These are phyloP conservation scores for Rhazya stricta DNA, from an alignment of 257 asterid genomes.

Conservation along the genomic window DNA sequence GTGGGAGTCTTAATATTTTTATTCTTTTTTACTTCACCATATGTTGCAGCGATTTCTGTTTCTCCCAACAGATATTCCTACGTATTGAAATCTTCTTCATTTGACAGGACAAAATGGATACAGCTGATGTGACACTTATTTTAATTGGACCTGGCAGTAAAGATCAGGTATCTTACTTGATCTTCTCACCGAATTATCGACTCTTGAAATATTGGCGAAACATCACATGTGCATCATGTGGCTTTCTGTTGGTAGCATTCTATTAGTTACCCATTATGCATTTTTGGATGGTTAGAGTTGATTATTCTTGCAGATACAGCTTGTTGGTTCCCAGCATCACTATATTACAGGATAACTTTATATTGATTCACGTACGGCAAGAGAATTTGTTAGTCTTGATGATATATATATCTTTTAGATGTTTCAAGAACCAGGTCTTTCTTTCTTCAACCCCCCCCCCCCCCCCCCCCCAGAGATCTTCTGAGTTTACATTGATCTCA, in stretches of 20 bases:
- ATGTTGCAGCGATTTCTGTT: background rate
- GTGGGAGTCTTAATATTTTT: background rate
- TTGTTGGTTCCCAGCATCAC: background rate
- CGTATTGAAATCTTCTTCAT: background rate
- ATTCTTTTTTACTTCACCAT: background rate
- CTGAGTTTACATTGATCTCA: background rate
- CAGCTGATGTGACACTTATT: conserved; percentile 84
- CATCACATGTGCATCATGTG: background rate
- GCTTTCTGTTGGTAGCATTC: background rate
- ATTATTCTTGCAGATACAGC: background rate
- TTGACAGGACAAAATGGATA: conserved; percentile 84
- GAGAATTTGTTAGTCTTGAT: background rate
- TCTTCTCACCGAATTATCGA: background rate
- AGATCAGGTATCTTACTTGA: conserved; percentile 59
- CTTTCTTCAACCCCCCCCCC: background rate
- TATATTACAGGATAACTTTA: background rate
- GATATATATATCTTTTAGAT: too few species aligned
- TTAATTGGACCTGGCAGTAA: conserved; percentile 94
- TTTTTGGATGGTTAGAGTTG: background rate
- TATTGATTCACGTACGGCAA: background rate
- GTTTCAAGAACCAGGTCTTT: too few species aligned
- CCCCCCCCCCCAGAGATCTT: background rate
- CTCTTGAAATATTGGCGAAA: background rate
- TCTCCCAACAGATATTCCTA: background rate
- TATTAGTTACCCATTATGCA: background rate